Evolutionary conservation across 2,329 filamentous ascomycete genomes (phyloP), one percentile per base, ranked within the genome.

Genomic region (Colletotrichum sansevieriae): DNA sequence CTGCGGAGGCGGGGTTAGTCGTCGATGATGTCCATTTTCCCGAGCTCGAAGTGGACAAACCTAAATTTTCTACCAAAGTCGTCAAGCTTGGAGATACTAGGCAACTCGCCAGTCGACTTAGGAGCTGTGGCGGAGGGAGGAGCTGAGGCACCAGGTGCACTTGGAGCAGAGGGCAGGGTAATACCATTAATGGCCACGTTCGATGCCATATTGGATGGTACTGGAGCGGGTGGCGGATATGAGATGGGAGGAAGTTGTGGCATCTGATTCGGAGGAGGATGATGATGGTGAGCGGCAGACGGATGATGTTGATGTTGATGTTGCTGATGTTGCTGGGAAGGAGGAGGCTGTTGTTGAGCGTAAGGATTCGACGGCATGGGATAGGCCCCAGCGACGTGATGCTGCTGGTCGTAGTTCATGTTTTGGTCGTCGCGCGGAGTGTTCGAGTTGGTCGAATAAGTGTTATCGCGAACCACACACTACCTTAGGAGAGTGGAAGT

Each of bases 1-100:
- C 90, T 92, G 72, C 15, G 41, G 29, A 18, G 58, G 25, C 59
- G 43, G 4, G 2, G 64, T 67, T 33, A 67, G 59, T 29, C n/a
- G 1, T 29, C 29, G 29, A 29, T 9, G 29, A 29, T 8, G 29
- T 29, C 29, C 7, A 8, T 29, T 29, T 29, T 9, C 8, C 9
- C 6, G 29, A 29, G 29, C 29, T 29, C 29, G 29, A 29, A 29
- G 29, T 29, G 29, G 7, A 29, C 29, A 7, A 29, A 29, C 29
- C 29, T 29, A 7, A 29, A 29, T 9, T 29, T 29, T 29, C 29
- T 29, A 9, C 65, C 62, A 37, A 39, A 18, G 18, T 59, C 62
- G 33, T 68, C 65, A 5, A 49, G 47, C 47, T 65, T 65, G 33
- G 65, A 68, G 20, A 68, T 46, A 9, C 25, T 11, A 13, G 33